phyloP scores from a whole-genome alignment of 2,329 filamentous ascomycete species.

The Claviceps purpurea region DNA sequence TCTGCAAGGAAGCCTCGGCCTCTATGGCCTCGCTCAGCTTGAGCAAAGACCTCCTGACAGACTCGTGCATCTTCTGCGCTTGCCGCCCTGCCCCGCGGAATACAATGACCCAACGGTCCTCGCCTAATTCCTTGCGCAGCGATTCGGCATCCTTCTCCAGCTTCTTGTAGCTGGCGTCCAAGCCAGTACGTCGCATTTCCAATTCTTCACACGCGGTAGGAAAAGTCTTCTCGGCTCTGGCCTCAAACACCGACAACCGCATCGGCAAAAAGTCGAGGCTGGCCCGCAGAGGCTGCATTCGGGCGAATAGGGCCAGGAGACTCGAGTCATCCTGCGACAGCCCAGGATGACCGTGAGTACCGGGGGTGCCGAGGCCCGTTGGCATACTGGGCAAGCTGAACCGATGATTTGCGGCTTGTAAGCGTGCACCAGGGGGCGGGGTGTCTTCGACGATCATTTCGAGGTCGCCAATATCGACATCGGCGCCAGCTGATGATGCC shows the following conservation, averaged over 20 bases:
- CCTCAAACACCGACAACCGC: conserved; percentile 76
- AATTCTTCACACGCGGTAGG: conserved; percentile 86
- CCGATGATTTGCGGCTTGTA: conserved; percentile 42
- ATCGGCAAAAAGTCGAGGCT: conserved; percentile 94
- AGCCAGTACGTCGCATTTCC: conserved; percentile 54
- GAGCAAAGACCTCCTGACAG: conserved; percentile 71
- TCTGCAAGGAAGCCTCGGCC: conserved; percentile 57
- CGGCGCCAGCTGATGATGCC: conserved; percentile 45
- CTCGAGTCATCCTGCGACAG: conserved; percentile 71
- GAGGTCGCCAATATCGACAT: conserved; percentile 73
- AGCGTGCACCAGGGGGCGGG: conserved; percentile 40
- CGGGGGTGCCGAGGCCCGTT: conserved; percentile 46
- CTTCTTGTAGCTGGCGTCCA: conserved; percentile 80
- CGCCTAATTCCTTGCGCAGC: conserved; percentile 76
- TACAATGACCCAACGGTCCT: conserved; percentile 91
- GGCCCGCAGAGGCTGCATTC: conserved; percentile 86
- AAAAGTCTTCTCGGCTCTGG: conserved; percentile 63
- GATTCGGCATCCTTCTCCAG: conserved; percentile 84
- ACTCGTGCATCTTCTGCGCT: conserved; percentile 93
- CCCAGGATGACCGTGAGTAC: conserved; percentile 37
- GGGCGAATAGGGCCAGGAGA: conserved; percentile 77
- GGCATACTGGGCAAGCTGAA: conserved; percentile 56
- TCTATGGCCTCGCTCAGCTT: conserved; percentile 76
- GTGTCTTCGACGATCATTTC: conserved; percentile 89
- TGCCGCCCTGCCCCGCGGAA: conserved; percentile 87